phyloP scores from a whole-genome alignment of 2,329 filamentous ascomycete species.

The Cladosporium sp. region DNA sequence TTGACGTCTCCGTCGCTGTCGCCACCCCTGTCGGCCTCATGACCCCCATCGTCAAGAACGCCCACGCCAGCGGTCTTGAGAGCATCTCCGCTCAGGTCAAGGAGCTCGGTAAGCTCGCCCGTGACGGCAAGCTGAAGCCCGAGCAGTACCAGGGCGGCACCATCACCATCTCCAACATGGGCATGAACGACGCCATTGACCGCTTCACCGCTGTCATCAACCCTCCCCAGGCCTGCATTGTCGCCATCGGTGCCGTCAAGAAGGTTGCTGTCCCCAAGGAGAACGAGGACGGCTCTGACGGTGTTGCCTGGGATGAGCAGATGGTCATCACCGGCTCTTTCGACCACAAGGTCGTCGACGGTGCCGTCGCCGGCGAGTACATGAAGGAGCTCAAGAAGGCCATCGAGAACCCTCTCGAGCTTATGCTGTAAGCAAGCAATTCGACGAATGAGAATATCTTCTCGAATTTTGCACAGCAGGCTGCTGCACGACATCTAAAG shows the following conservation, averaged over 20 bases:
- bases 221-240: constrained; percentile 91
- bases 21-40: constrained; percentile 91
- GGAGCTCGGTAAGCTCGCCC: constrained; percentile 92
- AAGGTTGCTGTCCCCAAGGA: constrained; percentile 90
- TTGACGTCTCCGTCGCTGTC: constrained; percentile 93
- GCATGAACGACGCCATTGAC: constrained; percentile 96
- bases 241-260: constrained; percentile 89
- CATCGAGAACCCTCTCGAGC: constrained; percentile 92
- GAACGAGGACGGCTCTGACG: constrained; percentile 69
- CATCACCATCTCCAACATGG: constrained; percentile 99
- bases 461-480: neutral
- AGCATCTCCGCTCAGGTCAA: constrained; percentile 87
- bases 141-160: constrained; percentile 99
- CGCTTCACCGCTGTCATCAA: constrained; percentile 99
- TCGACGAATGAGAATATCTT: neutral
- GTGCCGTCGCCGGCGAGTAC: constrained; percentile 93
- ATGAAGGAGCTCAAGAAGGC: constrained; percentile 96
- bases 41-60: constrained; percentile 92
- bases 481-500: neutral
- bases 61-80: constrained; percentile 80
- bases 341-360: constrained; percentile 98
- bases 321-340: constrained; percentile 93
- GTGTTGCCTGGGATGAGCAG: constrained; percentile 91
- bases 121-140: constrained; percentile 97
- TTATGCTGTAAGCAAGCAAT: constrained; percentile 65